Percentiles rank a stretch among this genome's conserved stretches.
These are phyloP conservation scores for Gynostemma pentaphyllum DNA, from an alignment of 306 rosid species.

Conservation along the genomic window DNA sequence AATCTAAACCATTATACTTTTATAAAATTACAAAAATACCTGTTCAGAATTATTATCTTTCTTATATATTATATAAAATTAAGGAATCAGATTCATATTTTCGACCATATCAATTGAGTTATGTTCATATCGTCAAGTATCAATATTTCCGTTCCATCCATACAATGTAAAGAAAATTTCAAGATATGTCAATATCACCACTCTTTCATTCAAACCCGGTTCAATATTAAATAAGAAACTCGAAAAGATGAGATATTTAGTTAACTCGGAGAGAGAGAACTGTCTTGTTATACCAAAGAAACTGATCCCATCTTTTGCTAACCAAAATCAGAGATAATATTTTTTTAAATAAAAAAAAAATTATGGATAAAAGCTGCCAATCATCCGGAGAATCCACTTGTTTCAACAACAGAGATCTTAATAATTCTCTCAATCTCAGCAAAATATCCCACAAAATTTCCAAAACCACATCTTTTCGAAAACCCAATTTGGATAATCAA, in stretches of 20 bases:
- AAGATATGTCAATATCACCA: neutral
- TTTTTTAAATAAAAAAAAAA: neutral
- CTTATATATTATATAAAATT: no score
- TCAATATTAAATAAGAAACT: neutral
- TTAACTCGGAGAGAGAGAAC: no score
- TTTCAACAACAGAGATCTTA: conserved; percentile 22
- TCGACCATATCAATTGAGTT: no score
- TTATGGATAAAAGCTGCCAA: conserved; percentile 35
- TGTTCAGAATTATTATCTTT: no score
- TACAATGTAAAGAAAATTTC: neutral
- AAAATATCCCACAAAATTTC: conserved; percentile 91
- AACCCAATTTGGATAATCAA: conserved; percentile 30
- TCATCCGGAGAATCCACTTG: conserved; percentile 23
- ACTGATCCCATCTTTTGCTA: neutral
- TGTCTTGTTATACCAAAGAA: no score
- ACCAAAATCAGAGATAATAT: conserved; percentile 11
- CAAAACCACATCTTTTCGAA: conserved; percentile 32
- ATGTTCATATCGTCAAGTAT: no score
- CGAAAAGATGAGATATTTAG: neutral
- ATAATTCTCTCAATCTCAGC: conserved; percentile 57
- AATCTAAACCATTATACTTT: neutral
- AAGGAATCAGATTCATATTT: no score
- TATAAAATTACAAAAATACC: neutral
- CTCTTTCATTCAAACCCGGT: conserved; percentile 2
- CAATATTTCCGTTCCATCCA: no score